These are phyloP conservation scores for Potentilla sterilis DNA, from an alignment of 306 rosid species.

Conservation along the genomic window DNA sequence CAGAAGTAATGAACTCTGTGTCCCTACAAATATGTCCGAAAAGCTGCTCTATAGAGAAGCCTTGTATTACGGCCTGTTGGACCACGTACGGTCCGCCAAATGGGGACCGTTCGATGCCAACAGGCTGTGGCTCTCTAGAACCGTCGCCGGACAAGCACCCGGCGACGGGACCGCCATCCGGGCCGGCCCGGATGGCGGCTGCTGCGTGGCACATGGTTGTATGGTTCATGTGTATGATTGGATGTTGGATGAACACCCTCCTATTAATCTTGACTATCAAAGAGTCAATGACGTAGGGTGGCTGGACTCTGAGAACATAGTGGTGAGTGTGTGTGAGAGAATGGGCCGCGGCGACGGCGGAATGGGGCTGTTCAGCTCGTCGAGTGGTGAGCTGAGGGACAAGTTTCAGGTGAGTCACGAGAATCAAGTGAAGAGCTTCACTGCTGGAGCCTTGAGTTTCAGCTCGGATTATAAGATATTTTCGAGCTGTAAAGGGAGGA, in stretches of 20 bases:
- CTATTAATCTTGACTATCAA: slow-evolving; percentile 70
- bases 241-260: slow-evolving; percentile 81
- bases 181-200: slow-evolving; percentile 88
- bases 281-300: slow-evolving; percentile 89
- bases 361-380: slow-evolving; percentile 71
- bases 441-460: slow-evolving; percentile 91
- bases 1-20: slow-evolving; percentile 56
- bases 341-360: slow-evolving; percentile 84
- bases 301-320: slow-evolving; percentile 59
- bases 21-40: slow-evolving; percentile 58
- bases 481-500: slow-evolving; percentile 85
- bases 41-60: slow-evolving; percentile 84
- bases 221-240: slow-evolving; percentile 94
- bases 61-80: slow-evolving; percentile 63
- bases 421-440: slow-evolving; percentile 72
- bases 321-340: slow-evolving; percentile 71
- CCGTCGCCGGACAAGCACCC: slow-evolving; percentile 72
- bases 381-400: slow-evolving; percentile 68
- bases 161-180: slow-evolving; percentile 97
- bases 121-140: slow-evolving; percentile 46
- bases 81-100: slow-evolving; percentile 74
- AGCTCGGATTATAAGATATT: slow-evolving; percentile 70
- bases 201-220: slow-evolving; percentile 87
- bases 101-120: slow-evolving; percentile 90
- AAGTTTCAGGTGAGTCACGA: slow-evolving; percentile 82